These are phyloP conservation scores for Hypoxylon sp. DNA, from an alignment of 2,329 filamentous ascomycete genomes.

Conservation along the genomic window DNA sequence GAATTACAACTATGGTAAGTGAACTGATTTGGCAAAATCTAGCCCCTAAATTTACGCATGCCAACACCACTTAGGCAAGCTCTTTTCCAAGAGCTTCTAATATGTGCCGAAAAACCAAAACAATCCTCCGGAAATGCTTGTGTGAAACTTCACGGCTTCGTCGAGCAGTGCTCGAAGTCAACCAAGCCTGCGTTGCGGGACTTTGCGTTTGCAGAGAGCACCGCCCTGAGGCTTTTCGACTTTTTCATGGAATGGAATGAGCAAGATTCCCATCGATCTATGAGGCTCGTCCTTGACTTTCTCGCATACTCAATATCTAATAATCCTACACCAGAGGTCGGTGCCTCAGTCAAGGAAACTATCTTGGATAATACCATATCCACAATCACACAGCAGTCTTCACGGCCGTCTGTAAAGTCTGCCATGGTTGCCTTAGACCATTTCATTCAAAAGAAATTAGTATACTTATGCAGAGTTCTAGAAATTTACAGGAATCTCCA, in stretches of 20 bases:
- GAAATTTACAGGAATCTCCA: constrained; percentile 59
- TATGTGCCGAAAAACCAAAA: constrained; percentile 66
- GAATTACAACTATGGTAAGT: constrained; percentile 50
- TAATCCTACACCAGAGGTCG: constrained; percentile 62
- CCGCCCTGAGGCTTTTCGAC: constrained; percentile 67
- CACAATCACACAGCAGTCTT: constrained; percentile 72
- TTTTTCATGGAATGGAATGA: constrained; percentile 79
- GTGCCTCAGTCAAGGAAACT: constrained; percentile 58
- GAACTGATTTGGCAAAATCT: neutral
- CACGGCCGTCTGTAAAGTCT: constrained; percentile 77
- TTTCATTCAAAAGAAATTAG: constrained; percentile 72
- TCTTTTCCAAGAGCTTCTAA: constrained; percentile 65
- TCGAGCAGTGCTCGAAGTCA: constrained; percentile 71
- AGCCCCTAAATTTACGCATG: constrained; percentile 36
- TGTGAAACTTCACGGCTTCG: constrained; percentile 72
- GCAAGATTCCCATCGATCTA: constrained; percentile 73
- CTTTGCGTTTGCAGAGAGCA: constrained; percentile 67
- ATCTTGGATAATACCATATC: constrained; percentile 69
- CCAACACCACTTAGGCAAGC: constrained; percentile 48
- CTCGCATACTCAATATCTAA: constrained; percentile 65
- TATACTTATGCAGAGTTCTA: constrained; percentile 64
- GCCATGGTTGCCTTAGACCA: constrained; percentile 77
- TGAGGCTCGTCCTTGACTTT: constrained; percentile 74
- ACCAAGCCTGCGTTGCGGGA: constrained; percentile 57
- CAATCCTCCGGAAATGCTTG: constrained; percentile 71